Conservation (phyloP, 345 rosid genomes). For the Linum tenue region DNA sequence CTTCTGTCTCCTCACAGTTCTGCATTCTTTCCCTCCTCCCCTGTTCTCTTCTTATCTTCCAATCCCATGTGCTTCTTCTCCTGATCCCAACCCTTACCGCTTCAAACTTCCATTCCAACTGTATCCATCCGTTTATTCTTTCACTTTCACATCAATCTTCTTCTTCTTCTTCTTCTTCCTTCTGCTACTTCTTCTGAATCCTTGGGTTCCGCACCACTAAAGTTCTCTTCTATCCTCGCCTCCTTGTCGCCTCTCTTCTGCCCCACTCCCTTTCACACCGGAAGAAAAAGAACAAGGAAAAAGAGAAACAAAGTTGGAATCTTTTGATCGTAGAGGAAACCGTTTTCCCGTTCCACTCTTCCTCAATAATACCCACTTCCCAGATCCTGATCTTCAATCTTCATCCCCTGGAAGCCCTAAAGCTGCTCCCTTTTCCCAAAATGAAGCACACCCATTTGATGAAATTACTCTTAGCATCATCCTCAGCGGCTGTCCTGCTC, state of each 20-base stretch:
- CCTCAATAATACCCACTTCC: constrained; percentile 6
- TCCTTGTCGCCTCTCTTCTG: constrained; percentile 16
- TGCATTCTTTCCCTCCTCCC: too few relatives aligned
- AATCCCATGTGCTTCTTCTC: too few relatives aligned
- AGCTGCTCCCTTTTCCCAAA: constrained; percentile 14
- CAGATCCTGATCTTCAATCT: constrained; percentile 22
- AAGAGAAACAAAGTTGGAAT: constrained; percentile 1
- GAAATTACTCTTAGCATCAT: constrained; percentile 36
- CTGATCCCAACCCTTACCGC: background rate
- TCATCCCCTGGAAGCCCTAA: constrained; percentile 1
- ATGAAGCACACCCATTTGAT: constrained; percentile 45
- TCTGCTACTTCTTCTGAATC: background rate
- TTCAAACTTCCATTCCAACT: background rate
- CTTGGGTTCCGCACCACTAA: constrained; percentile 27
- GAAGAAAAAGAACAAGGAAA: background rate
- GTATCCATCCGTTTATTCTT: background rate
- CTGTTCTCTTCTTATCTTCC: too few relatives aligned
- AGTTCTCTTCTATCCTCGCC: constrained; percentile 26
- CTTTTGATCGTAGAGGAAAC: background rate
- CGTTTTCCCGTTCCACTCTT: background rate
- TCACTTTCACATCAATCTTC: background rate
- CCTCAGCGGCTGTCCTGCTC: constrained; percentile 32
- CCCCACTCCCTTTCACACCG: constrained; percentile 8
- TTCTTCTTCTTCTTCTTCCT: background rate
- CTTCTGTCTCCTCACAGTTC: too few relatives aligned